Percentiles rank a stretch among this genome's conserved stretches.
Evolutionary conservation across 2,329 filamentous ascomycete genomes (phyloP).

Genomic region (Dothideomycetes sp.): DNA sequence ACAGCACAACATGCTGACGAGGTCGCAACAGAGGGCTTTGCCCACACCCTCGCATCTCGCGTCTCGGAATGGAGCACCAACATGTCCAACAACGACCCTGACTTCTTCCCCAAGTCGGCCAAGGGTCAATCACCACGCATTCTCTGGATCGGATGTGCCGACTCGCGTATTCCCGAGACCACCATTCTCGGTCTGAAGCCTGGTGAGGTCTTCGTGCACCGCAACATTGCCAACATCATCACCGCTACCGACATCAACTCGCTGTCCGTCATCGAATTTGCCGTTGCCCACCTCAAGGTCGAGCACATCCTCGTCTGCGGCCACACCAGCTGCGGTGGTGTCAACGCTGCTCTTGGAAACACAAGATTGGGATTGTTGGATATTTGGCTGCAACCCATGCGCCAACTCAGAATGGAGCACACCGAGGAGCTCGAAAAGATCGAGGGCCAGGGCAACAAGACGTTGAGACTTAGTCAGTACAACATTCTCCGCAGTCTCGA

Average conservation of each 20-base stretch:
- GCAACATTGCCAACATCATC: constrained; percentile 83
- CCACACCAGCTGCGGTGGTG: constrained; percentile 53
- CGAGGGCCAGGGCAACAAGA: constrained; percentile 37
- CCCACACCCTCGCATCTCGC: constrained; percentile 57
- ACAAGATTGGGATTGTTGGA: constrained; percentile 50
- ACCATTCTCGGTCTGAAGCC: constrained; percentile 69
- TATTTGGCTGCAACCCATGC: constrained; percentile 51
- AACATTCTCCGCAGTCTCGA: constrained; percentile 64
- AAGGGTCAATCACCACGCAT: constrained; percentile 58
- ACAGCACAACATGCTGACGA: not conserved
- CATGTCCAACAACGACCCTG: constrained; percentile 55
- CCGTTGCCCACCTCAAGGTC: constrained; percentile 61
- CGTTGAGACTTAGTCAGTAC: constrained; percentile 60
- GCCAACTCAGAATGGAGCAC: constrained; percentile 46
- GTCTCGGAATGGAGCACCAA: constrained; percentile 57
- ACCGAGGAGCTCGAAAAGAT: constrained; percentile 41
- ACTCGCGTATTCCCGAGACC: constrained; percentile 76
- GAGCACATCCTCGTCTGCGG: constrained; percentile 54
- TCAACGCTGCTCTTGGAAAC: constrained; percentile 46
- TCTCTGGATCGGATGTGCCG: constrained; percentile 80
- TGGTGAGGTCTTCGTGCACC: constrained; percentile 80
- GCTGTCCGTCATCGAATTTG: constrained; percentile 68
- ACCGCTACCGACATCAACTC: constrained; percentile 66
- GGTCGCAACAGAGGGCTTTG: constrained; percentile 43
- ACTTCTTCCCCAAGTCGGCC: constrained; percentile 60